Percentiles rank a stretch among this genome's conserved stretches.
phyloP scores from a whole-genome alignment of 225 moss, liverwort and hornwort species.

The Polytrichum formosum region DNA sequence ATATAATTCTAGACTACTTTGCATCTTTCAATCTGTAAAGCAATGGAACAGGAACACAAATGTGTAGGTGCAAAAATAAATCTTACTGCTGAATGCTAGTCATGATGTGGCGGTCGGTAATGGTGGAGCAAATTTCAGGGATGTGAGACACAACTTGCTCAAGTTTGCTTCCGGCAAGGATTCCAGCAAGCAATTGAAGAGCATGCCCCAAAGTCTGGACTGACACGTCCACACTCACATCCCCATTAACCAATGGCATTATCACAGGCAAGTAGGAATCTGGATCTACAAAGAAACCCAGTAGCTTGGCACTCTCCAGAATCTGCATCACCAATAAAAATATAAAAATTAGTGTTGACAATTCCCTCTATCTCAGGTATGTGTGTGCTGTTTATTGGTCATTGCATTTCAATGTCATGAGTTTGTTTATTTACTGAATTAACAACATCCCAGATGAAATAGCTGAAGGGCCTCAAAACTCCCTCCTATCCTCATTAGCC shows the following conservation, averaged over 20 bases:
- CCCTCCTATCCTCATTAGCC: too few species aligned
- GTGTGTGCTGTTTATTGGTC: too few species aligned
- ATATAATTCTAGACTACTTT: too few species aligned
- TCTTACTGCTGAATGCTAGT: constrained; percentile 82
- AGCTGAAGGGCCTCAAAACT: too few species aligned
- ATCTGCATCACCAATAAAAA: constrained; percentile 40
- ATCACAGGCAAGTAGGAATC: constrained; percentile 68
- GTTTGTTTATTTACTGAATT: too few species aligned
- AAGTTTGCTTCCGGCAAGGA: constrained; percentile 63
- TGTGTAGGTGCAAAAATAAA: neutral
- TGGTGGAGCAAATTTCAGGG: constrained; percentile 77
- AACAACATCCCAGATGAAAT: too few species aligned
- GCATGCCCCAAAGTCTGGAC: constrained; percentile 68
- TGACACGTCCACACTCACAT: constrained; percentile 66
- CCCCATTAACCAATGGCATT: constrained; percentile 69
- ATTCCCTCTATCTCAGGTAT: too few species aligned
- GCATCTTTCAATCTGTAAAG: too few species aligned
- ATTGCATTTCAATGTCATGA: too few species aligned
- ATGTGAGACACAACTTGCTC: constrained; percentile 54
- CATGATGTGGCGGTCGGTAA: constrained; percentile 75
- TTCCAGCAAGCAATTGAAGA: constrained; percentile 65
- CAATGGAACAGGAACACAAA: too few species aligned
- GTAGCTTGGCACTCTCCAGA: constrained; percentile 65
- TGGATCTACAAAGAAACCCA: constrained; percentile 81
- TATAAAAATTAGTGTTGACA: too few species aligned